Percentiles rank a stretch among this genome's conserved stretches.
Conservation (phyloP, 306 rosid genomes). For the Gynostemma pentaphyllum region DNA sequence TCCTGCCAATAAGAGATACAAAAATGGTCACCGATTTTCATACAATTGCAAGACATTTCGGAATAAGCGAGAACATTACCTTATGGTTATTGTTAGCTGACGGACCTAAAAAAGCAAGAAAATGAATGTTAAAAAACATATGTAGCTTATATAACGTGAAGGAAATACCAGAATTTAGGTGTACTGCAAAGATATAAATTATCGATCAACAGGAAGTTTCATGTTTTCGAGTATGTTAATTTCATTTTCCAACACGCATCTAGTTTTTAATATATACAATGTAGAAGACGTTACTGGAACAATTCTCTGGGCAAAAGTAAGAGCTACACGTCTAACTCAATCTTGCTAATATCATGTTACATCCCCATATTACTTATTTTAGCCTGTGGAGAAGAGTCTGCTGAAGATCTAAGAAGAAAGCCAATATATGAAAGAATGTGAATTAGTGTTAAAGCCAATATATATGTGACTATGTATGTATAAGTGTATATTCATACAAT, state of each 20-base stretch:
- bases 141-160: not conserved
- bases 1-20: conserved; percentile 39
- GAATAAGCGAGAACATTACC: conserved; percentile 35
- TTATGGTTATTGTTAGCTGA: conserved; percentile 76
- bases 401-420: too few species aligned
- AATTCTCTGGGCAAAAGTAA: not conserved
- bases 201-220: not conserved
- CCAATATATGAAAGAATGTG: too few species aligned
- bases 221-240: not conserved
- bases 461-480: too few species aligned
- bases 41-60: not conserved
- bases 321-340: not conserved
- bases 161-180: not conserved
- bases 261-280: not conserved
- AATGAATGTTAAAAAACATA: conserved; percentile 2
- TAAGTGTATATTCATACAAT: too few species aligned
- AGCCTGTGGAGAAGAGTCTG: too few species aligned
- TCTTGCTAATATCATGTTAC: not conserved
- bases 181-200: too few species aligned
- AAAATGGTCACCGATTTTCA: conserved; percentile 14
- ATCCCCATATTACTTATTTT: too few species aligned
- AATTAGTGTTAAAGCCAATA: too few species aligned
- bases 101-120: conserved; percentile 53
- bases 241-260: not conserved
- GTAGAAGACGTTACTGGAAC: not conserved